Conservation (phyloP, 768 basidiomycete species). For the Suillus alpinus region DNA sequence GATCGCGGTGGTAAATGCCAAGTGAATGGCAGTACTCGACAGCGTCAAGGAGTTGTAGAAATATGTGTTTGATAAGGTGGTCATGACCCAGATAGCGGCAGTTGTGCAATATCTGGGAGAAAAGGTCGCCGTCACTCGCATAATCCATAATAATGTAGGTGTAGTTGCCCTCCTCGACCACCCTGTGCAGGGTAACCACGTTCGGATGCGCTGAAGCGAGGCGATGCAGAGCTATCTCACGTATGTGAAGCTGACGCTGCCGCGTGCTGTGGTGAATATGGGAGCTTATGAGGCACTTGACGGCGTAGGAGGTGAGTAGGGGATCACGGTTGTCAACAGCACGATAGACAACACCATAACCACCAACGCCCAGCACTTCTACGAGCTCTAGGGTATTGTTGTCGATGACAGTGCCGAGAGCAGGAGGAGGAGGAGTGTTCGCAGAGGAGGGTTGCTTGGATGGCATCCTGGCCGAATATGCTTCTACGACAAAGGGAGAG, state of each 20-base stretch:
- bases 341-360: slow-evolving; percentile 94
- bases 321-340: slow-evolving; percentile 61
- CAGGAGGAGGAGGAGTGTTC: slow-evolving; percentile 45
- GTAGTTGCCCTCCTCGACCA: slow-evolving; percentile 77
- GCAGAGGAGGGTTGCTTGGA: slow-evolving; percentile 30
- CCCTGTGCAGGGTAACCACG: slow-evolving; percentile 86
- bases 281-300: slow-evolving; percentile 81
- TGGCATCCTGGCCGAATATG: slow-evolving; percentile 25
- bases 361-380: slow-evolving; percentile 86
- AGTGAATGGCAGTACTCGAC: slow-evolving; percentile 90
- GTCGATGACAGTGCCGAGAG: slow-evolving; percentile 81
- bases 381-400: slow-evolving; percentile 77
- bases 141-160: slow-evolving; percentile 95
- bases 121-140: slow-evolving; percentile 87
- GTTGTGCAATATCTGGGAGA: slow-evolving; percentile 78
- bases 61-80: slow-evolving; percentile 81
- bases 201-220: slow-evolving; percentile 72
- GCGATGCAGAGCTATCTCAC: slow-evolving; percentile 83
- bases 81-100: slow-evolving; percentile 83
- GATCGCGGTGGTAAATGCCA: slow-evolving; percentile 93
- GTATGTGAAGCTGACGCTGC: slow-evolving; percentile 75
- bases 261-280: slow-evolving; percentile 42
- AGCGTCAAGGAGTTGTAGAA: slow-evolving; percentile 90
- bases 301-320: slow-evolving; percentile 66
- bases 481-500: slow-evolving; percentile 14